Conservation (phyloP, 2,329 filamentous ascomycete species). For the Aspergillus unguis region DNA sequence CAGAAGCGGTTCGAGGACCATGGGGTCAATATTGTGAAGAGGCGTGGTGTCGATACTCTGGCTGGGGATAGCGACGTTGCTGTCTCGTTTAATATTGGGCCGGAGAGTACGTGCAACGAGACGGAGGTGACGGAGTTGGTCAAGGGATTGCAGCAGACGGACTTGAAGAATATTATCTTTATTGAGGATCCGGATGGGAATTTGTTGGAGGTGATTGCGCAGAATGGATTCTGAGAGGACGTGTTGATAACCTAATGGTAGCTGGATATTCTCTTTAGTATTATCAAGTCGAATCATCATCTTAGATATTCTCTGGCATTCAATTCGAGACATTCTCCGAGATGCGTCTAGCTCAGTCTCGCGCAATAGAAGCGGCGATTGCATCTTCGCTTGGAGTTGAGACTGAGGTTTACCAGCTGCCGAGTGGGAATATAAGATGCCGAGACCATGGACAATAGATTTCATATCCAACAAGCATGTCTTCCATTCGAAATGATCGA, state of each 20-base stretch:
- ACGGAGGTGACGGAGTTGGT: not conserved
- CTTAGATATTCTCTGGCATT: too few relatives aligned
- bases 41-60: not conserved
- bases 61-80: not conserved
- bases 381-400: too few relatives aligned
- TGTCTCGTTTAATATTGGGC: not conserved
- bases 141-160: not conserved
- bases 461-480: conserved; percentile 3
- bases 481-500: conserved; percentile 12
- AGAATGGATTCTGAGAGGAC: not conserved
- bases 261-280: too few relatives aligned
- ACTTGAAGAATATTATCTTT: not conserved
- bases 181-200: not conserved
- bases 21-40: not conserved
- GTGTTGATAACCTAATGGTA: too few relatives aligned
- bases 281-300: too few relatives aligned
- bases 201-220: not conserved
- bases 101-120: not conserved
- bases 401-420: too few relatives aligned
- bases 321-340: too few relatives aligned
- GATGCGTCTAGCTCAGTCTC: too few relatives aligned
- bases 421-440: not conserved
- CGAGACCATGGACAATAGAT: not conserved
- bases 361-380: too few relatives aligned
- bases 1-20: not conserved